Percentiles rank a stretch among this genome's conserved stretches.
phyloP scores from a whole-genome alignment of 2,329 filamentous ascomycete species.

The Aureobasidium vineae region DNA sequence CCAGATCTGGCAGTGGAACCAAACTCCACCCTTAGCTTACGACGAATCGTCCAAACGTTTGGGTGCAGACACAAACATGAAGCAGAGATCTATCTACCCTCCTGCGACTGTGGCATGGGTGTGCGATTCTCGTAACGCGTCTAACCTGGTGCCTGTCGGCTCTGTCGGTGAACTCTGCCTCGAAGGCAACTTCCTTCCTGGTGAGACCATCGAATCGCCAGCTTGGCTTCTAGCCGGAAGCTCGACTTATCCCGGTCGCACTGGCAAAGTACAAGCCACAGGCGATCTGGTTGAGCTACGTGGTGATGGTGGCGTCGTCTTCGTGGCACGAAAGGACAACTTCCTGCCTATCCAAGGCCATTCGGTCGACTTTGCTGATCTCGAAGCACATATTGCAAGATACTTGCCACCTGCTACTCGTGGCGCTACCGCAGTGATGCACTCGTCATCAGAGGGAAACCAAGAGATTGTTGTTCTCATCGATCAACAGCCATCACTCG shows the following conservation, averaged over 20 bases:
- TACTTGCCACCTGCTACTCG: conserved; percentile 39
- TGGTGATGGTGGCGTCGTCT: conserved; percentile 30
- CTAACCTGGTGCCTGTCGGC: conserved; percentile 43
- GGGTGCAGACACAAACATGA: background rate
- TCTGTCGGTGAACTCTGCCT: conserved; percentile 28
- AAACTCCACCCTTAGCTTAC: conserved; percentile 1
- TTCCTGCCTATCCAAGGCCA: conserved; percentile 40
- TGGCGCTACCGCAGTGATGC: conserved; percentile 34
- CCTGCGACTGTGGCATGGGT: conserved; percentile 33
- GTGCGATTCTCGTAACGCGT: conserved; percentile 32
- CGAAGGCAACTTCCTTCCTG: conserved; percentile 18
- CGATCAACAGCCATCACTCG: conserved; percentile 35
- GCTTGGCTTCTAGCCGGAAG: conserved; percentile 28
- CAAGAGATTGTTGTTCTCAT: conserved; percentile 38
- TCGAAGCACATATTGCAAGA: conserved; percentile 42
- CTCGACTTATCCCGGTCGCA: conserved; percentile 16
- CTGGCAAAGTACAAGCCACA: conserved; percentile 28
- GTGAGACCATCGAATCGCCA: conserved; percentile 29
- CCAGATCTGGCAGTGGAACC: conserved; percentile 27
- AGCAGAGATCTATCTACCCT: conserved; percentile 19
- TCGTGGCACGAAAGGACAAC: conserved; percentile 32
- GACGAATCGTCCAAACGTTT: conserved; percentile 2
- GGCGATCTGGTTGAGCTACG: conserved; percentile 33
- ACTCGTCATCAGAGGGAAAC: conserved; percentile 5
- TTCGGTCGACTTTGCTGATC: conserved; percentile 42